phyloP scores from a whole-genome alignment of 129 eudicot species.

The Lonicera japonica region DNA sequence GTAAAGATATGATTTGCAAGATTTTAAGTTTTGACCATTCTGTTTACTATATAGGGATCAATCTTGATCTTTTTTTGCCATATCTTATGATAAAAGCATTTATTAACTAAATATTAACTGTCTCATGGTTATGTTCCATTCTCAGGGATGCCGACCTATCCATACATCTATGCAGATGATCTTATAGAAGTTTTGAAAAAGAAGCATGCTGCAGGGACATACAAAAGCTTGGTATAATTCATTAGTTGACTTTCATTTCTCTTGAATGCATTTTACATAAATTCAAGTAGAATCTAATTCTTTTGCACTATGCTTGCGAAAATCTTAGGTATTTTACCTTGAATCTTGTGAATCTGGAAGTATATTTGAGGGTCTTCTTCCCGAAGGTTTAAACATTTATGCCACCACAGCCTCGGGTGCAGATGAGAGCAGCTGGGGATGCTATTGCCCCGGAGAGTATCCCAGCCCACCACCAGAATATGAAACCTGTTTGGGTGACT shows the following conservation, averaged over 20 bases:
- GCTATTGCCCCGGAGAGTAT: slow-evolving; percentile 82
- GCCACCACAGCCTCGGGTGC: slow-evolving; percentile 94
- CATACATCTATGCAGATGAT: slow-evolving; percentile 72
- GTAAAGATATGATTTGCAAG: too few species aligned
- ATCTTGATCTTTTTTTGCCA: too few species aligned
- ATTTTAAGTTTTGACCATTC: too few species aligned
- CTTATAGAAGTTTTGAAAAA: slow-evolving; percentile 57
- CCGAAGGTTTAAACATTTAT: slow-evolving; percentile 78
- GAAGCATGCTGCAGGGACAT: slow-evolving; percentile 85
- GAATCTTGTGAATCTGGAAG: slow-evolving; percentile 99
- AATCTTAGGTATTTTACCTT: slow-evolving; percentile 72
- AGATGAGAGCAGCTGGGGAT: slow-evolving; percentile 91
- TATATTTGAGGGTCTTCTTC: slow-evolving; percentile 86
- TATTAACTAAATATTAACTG: background rate
- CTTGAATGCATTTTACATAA: too few species aligned
- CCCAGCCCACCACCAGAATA: slow-evolving; percentile 85
- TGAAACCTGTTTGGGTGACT: slow-evolving; percentile 92
- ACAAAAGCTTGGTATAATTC: slow-evolving; percentile 79
- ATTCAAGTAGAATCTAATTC: background rate
- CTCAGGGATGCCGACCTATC: slow-evolving; percentile 79
- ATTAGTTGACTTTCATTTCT: slow-evolving; percentile 2
- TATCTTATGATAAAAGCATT: too few species aligned
- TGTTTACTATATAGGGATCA: too few species aligned
- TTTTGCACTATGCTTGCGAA: slow-evolving; percentile 7
- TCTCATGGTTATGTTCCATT: background rate